A percentile compares a stretch with the other conserved stretches of the same genome.
phyloP scores from a whole-genome alignment of 441 rosid species.

The Eruca vesicaria region DNA sequence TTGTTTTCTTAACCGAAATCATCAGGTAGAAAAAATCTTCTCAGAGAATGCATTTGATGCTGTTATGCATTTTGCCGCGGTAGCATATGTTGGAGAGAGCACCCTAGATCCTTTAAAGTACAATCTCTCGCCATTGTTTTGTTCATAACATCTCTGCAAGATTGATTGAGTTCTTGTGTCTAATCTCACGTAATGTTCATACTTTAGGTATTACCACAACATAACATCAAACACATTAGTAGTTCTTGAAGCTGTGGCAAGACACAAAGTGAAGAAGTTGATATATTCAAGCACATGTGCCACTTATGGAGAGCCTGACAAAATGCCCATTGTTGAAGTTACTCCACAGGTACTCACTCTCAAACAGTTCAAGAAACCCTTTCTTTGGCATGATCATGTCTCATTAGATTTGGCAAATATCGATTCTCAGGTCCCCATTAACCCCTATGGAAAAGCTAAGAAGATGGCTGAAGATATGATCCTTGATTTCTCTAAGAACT shows the following conservation, averaged over 20 bases:
- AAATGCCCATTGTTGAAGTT: slow-evolving; percentile 54
- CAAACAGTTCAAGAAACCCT: slow-evolving; percentile 4
- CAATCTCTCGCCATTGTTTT: slow-evolving; percentile 11
- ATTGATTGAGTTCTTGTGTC: slow-evolving; percentile 4
- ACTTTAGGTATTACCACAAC: slow-evolving; percentile 56
- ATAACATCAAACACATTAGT: slow-evolving; percentile 61
- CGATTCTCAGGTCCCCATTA: slow-evolving; percentile 46
- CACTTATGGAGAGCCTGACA: slow-evolving; percentile 62
- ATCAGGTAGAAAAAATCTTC: slow-evolving; percentile 54
- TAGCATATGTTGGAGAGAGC: slow-evolving; percentile 68
- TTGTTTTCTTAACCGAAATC: slow-evolving; percentile 7
- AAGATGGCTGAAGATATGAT: slow-evolving; percentile 67
- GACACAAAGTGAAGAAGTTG: slow-evolving; percentile 53
- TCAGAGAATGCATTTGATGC: slow-evolving; percentile 60
- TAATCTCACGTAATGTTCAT: neutral
- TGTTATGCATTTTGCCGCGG: slow-evolving; percentile 69
- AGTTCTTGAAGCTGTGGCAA: slow-evolving; percentile 59
- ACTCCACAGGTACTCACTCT: slow-evolving; percentile 52
- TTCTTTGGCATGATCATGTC: slow-evolving; percentile 13
- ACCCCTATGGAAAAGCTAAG: slow-evolving; percentile 62
- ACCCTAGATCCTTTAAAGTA: slow-evolving; percentile 56
- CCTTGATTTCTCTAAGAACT: slow-evolving; percentile 51
- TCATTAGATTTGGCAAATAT: neutral
- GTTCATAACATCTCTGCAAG: neutral
- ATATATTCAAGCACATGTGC: slow-evolving; percentile 71